Conservation (phyloP, 1,139 yeast genomes). For the Saccharomyces hybrid region DNA sequence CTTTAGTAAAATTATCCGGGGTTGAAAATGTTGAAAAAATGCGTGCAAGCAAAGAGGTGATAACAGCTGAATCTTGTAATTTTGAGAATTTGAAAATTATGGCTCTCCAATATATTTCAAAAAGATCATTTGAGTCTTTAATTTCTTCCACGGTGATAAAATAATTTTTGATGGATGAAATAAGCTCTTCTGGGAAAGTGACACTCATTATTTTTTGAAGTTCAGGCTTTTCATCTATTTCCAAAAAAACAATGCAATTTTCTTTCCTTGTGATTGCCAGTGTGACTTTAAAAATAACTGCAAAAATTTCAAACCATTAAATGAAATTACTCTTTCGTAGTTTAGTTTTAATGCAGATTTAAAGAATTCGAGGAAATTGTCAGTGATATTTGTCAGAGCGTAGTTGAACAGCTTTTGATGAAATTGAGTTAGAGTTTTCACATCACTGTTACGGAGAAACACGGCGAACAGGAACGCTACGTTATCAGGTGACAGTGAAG, state of each 20-base stretch:
- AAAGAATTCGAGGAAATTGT: slow-evolving; percentile 41
- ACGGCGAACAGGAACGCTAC: slow-evolving; percentile 37
- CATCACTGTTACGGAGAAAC: slow-evolving; percentile 53
- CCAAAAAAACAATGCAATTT: slow-evolving; percentile 41
- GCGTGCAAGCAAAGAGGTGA: slow-evolving; percentile 11
- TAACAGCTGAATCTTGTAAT: slow-evolving; percentile 6
- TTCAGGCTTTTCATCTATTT: slow-evolving; percentile 25
- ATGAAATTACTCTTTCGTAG: slow-evolving; percentile 40
- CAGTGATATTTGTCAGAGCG: slow-evolving; percentile 33
- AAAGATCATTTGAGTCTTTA: slow-evolving; percentile 17
- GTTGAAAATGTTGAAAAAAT: slow-evolving; percentile 5
- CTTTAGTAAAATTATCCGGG: slow-evolving; percentile 22
- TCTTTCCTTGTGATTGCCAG: slow-evolving; percentile 32
- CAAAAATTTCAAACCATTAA: slow-evolving; percentile 40
- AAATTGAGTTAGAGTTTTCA: slow-evolving; percentile 41
- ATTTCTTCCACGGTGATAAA: slow-evolving; percentile 3
- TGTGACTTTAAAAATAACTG: slow-evolving; percentile 43
- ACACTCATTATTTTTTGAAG: slow-evolving; percentile 12
- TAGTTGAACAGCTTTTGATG: slow-evolving; percentile 41
- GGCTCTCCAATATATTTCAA: slow-evolving; percentile 34
- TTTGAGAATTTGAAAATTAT: slow-evolving; percentile 18
- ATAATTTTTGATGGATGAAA: slow-evolving; percentile 4
- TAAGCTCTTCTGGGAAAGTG: slow-evolving; percentile 18
- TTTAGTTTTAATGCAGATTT: slow-evolving; percentile 41
- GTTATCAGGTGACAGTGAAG: slow-evolving; percentile 21